Evolutionary conservation across 441 rosid genomes (phyloP), one percentile per base, ranked within the genome.

Genomic region (Croton setiger): DNA sequence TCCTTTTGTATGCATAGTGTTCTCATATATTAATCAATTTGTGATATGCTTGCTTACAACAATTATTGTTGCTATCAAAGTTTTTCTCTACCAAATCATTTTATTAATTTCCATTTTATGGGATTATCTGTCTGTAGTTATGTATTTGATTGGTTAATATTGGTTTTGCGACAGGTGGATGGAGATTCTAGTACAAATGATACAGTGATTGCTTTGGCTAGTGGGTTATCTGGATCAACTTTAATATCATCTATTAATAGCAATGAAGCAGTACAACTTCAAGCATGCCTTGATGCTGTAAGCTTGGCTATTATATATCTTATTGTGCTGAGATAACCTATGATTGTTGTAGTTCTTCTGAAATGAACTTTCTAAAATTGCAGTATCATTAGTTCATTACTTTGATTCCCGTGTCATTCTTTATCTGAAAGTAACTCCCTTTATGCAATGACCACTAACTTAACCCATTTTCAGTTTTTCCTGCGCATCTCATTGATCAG

Each of bases 131-230:
- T 49, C 14, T 49, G 1, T 44, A 47, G 52, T 59, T 69, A 49
- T 52, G 23, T 62, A 21, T 49, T 75, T 52, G 44, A 35, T 45
- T 74, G 68, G 63, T 60, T 72, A 20, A 14, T 5, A 23, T 69
- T 76, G 63, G 23, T 69, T 66, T 60, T 75, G 18, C 67, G 66
- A 36, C 79, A 95, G 98, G 98, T 95, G 70, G 98, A 95, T 83
- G 98, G 99, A 52, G 98, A 88, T 84, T 89, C 99, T 44, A 92
- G 97, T 76, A 88, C 98, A 63, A 94, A 94, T 41, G 98, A 94
- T 74, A 86, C 97, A 72, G 90, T 95, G 70, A 83, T 92, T 75
- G 97, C 97, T 76, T 85, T 95, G 82, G 97, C 97, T 21, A 95
- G 98, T 48, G 93, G 99, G 44, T 71, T 92, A 52, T 87, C 99